A percentile compares a stretch with the other conserved stretches of the same genome.
Conservation (phyloP, 192 early-diverging fungal genomes). For the Backusella luteola region DNA sequence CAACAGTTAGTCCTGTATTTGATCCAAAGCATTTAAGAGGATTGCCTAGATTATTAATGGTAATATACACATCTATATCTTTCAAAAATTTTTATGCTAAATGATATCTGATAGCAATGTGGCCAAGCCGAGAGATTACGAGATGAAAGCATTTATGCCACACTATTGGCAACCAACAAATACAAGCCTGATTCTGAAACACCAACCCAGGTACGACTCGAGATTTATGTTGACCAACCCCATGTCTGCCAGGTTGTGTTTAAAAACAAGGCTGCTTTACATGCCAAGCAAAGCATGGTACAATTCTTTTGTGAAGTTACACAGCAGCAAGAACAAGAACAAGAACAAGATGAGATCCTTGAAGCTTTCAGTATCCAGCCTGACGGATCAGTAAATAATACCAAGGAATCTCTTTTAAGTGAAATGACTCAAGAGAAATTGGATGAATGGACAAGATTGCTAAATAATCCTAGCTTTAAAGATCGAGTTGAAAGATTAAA, state of each 20-base stretch:
- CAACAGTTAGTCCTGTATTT: slow-evolving; percentile 46
- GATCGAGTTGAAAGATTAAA: neutral
- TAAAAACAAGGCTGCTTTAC: neutral
- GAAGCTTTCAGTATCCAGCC: neutral
- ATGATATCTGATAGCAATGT: slow-evolving; percentile 26
- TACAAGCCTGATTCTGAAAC: neutral
- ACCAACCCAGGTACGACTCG: slow-evolving; percentile 30
- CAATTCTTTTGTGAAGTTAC: slow-evolving; percentile 17
- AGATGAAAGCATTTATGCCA: slow-evolving; percentile 50
- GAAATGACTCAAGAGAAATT: neutral
- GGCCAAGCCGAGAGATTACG: slow-evolving; percentile 44
- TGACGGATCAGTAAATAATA: neutral
- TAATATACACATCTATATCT: slow-evolving; percentile 10
- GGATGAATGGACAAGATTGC: neutral
- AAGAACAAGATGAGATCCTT: neutral
- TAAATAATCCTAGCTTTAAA: neutral
- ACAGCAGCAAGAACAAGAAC: neutral
- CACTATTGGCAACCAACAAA: slow-evolving; percentile 31
- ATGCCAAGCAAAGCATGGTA: slow-evolving; percentile 10
- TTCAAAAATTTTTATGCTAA: neutral
- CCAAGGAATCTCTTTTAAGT: neutral
- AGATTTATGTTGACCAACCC: slow-evolving; percentile 49
- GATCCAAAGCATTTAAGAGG: slow-evolving; percentile 35
- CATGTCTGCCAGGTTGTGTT: slow-evolving; percentile 46
- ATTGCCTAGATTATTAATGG: slow-evolving; percentile 44